These are phyloP conservation scores for Diplodia intermedia DNA, from an alignment of 2,329 filamentous ascomycete species.

Conservation along the genomic window DNA sequence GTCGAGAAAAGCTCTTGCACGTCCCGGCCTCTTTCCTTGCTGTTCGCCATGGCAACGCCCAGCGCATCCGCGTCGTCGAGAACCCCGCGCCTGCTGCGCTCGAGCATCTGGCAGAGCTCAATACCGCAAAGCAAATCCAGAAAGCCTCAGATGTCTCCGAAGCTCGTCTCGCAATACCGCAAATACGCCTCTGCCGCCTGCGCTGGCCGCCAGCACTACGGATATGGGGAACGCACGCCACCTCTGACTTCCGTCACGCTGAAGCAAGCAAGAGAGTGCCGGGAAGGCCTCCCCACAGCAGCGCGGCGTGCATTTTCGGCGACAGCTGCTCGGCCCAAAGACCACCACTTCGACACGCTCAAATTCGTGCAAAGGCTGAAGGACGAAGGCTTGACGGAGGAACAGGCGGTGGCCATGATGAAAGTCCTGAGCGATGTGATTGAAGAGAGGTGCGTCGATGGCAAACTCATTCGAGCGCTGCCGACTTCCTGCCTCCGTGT, in stretches of 20 bases:
- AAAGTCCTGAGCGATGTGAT: constrained; percentile 95
- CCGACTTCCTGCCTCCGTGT: neutral
- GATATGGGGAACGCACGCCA: neutral
- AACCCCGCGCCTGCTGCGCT: constrained; percentile 50
- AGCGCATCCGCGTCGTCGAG: constrained; percentile 39
- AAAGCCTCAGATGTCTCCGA: constrained; percentile 21
- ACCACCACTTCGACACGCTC: constrained; percentile 97
- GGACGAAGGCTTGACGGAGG: constrained; percentile 91
- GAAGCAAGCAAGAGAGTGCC: neutral
- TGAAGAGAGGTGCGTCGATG: constrained; percentile 75
- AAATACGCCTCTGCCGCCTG: constrained; percentile 31
- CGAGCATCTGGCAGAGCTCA: constrained; percentile 46
- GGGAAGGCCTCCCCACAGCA: neutral
- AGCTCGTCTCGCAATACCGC: constrained; percentile 32
- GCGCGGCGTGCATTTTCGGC: constrained; percentile 66
- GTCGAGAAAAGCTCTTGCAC: neutral
- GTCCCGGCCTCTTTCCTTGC: constrained; percentile 4
- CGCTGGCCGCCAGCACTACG: neutral
- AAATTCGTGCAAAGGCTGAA: constrained; percentile 94
- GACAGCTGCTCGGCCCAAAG: constrained; percentile 60
- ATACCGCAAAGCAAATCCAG: constrained; percentile 38
- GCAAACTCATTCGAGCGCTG: neutral
- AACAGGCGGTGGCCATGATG: constrained; percentile 98
- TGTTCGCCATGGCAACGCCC: constrained; percentile 40
- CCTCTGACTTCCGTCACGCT: neutral